Conservation (phyloP, 2,329 filamentous ascomycete genomes). For the Pleurostoma richardsiae region DNA sequence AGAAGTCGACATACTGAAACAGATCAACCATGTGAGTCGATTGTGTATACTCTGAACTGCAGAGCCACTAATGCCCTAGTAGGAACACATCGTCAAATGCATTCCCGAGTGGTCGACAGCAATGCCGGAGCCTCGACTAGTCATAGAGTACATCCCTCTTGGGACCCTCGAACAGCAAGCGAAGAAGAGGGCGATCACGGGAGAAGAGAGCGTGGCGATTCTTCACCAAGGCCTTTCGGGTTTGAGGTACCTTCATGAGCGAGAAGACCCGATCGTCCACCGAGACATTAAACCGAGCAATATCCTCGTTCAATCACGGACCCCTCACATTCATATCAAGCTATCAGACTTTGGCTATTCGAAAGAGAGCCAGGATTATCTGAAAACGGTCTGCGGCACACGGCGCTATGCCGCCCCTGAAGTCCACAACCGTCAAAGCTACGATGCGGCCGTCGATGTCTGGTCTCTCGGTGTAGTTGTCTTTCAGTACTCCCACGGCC, state of each 20-base stretch:
- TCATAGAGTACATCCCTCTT: not conserved
- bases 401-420: not conserved
- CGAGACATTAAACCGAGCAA: not conserved
- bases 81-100: not conserved
- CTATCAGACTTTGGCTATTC: not conserved
- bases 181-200: not conserved
- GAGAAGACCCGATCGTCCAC: not conserved
- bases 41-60: not conserved
- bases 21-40: not conserved
- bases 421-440: not conserved
- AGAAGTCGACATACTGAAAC: not conserved
- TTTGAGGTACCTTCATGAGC: not conserved
- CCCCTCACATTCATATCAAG: not conserved
- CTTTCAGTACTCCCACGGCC: not conserved
- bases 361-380: not conserved
- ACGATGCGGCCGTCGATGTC: not conserved
- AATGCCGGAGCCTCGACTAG: not conserved
- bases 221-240: not conserved
- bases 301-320: not conserved
- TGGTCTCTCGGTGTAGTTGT: not conserved
- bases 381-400: not conserved
- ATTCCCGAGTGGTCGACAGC: not conserved
- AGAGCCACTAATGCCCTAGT: not conserved
- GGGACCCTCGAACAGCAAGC: not conserved
- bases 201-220: not conserved